These are phyloP conservation scores for Punica granatum DNA, from an alignment of 345 rosid genomes.

Conservation along the genomic window DNA sequence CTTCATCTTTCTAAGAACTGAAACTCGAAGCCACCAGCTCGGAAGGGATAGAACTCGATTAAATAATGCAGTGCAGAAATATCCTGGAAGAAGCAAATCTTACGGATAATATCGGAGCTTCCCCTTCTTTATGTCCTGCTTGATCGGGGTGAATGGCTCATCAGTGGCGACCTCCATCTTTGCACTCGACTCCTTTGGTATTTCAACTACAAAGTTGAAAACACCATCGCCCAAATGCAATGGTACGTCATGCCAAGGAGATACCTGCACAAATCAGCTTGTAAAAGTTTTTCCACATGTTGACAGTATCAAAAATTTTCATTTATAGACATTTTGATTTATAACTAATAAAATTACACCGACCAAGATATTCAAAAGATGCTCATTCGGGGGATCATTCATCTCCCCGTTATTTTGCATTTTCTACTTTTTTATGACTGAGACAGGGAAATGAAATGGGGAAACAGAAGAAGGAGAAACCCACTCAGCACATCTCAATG, in stretches of 20 bases:
- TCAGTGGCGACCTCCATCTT: constrained; percentile 99
- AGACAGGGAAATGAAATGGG: too few species aligned
- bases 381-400: background rate
- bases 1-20: background rate
- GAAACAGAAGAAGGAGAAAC: too few species aligned
- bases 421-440: too few species aligned
- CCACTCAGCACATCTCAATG: too few species aligned
- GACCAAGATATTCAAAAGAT: background rate
- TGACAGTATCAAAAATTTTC: background rate
- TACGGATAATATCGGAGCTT: constrained; percentile 69
- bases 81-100: constrained; percentile 14
- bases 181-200: constrained; percentile 87
- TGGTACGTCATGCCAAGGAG: constrained; percentile 97
- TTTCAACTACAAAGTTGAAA: constrained; percentile 78
- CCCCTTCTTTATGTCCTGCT: constrained; percentile 81
- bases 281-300: background rate
- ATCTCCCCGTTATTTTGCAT: too few species aligned
- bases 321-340: too few species aligned
- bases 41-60: background rate
- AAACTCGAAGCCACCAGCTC: background rate
- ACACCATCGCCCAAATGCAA: constrained; percentile 73
- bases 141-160: constrained; percentile 82
- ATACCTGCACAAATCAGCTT: constrained; percentile 34
- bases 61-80: background rate
- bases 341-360: background rate